Base-by-base conservation (phyloP, 2,329 filamentous ascomycete genomes). In the Juglanconis sp. region DNA sequence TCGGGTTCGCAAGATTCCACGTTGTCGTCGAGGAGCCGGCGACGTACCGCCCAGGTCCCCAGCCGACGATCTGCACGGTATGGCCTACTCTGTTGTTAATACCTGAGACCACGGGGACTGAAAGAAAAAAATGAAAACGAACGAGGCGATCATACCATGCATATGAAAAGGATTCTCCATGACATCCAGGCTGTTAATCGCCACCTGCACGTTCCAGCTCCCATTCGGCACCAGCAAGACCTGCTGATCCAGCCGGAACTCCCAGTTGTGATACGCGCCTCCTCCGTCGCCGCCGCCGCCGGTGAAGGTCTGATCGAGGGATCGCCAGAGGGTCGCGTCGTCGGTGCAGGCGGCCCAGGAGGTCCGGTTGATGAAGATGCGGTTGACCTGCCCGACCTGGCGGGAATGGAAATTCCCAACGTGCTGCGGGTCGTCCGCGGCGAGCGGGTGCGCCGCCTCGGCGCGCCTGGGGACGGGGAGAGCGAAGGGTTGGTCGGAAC, bases 1-100 rank as follows among this genome's bases (percentile, higher is more conserved):
- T 74, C 1, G 82, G 81, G 67, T 84, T 84, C 3, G 63, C 65
- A 2, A 77, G 67, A 59, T 79, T 78, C 67, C 73, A 75, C 1
- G 67, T 71, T 30, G 69, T 73, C 17, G 55, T 57, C 1, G 56
- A 32, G 3, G 35, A 17, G 24, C 46, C 38, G 8, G 57, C 44
- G 56, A 69, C 71, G 65, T 68, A 76, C 59, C 60, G 62, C 36
- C 73, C 73, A 1, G 56, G 56, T 50, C 73, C 74, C 74, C 73
- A 76, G 62, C 71, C 74, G 47, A 76, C 73, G 50, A 76, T 63
- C 61, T 76, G 74, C 66, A 76, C 75, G 47, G 68, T 71, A 64
- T 76, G 74, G 48, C 74, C 73, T 71, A 59, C 51, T 15, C 38
- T n/a, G 9, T 13, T 49, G 7, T 50, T 34, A 38, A 10, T 11